These are phyloP conservation scores for Oehlia diaphana DNA, from an alignment of 192 early-diverging fungal species.

Conservation along the genomic window DNA sequence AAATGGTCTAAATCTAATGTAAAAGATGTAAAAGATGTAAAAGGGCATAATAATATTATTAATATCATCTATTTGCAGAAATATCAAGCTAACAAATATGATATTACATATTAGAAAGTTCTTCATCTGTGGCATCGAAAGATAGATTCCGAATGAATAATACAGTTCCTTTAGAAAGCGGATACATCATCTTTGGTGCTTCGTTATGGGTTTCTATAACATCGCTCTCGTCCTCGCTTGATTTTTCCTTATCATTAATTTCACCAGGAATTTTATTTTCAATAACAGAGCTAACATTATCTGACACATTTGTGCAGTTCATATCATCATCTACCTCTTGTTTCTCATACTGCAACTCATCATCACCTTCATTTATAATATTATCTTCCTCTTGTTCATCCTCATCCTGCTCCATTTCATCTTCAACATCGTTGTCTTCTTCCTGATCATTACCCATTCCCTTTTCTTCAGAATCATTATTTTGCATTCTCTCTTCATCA, in stretches of 20 bases:
- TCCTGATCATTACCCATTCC: conserved; percentile 45
- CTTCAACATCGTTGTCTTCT: conserved; percentile 36
- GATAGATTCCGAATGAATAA: conserved; percentile 92
- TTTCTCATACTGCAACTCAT: conserved; percentile 39
- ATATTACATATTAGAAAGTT: conserved; percentile 39
- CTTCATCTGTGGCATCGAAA: conserved; percentile 87
- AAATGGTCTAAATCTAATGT: conserved; percentile 64
- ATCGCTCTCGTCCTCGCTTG: conserved; percentile 28
- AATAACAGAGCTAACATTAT: conserved; percentile 31
- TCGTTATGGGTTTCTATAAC: conserved; percentile 42
- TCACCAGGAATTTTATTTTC: conserved; percentile 4
- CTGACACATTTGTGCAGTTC: conserved; percentile 46
- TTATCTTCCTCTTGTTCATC: conserved; percentile 39
- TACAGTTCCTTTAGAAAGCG: conserved; percentile 66
- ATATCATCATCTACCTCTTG: conserved; percentile 32
- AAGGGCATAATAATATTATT: not conserved
- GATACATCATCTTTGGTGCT: conserved; percentile 41
- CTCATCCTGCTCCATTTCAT: conserved; percentile 43
- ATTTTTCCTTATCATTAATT: conserved; percentile 36
- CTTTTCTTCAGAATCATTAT: conserved; percentile 39
- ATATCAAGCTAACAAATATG: not conserved
- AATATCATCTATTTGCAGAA: not conserved
- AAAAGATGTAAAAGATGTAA: not conserved
- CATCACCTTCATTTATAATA: conserved; percentile 27
- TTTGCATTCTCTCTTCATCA: not conserved